A percentile compares a stretch with the other conserved stretches of the same genome.
These are phyloP conservation scores for Mycotypha africana DNA, from an alignment of 371 early-diverging fungal genomes.

Conservation along the genomic window DNA sequence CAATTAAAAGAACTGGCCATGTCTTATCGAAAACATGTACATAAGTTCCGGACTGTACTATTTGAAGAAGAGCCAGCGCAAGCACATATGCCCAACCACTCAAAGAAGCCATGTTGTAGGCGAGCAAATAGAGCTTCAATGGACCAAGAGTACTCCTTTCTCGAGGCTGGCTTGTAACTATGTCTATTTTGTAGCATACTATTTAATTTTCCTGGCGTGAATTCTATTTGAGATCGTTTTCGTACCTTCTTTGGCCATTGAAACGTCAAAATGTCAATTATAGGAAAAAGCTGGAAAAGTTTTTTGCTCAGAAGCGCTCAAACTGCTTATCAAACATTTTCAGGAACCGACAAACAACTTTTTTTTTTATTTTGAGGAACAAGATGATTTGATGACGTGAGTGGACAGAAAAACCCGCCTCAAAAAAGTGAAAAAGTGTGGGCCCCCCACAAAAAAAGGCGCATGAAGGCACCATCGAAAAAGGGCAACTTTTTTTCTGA, in stretches of 20 bases:
- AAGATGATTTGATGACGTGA: neutral
- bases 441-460: neutral
- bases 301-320: too few relatives aligned
- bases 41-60: conserved; percentile 43
- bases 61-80: conserved; percentile 35
- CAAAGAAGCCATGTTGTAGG: conserved; percentile 72
- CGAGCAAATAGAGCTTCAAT: conserved; percentile 53
- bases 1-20: conserved; percentile 48
- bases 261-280: too few relatives aligned
- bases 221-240: neutral
- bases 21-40: conserved; percentile 49
- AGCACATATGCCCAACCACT: conserved; percentile 73
- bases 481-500: neutral
- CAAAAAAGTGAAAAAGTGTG: neutral
- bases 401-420: neutral
- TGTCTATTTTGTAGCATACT: neutral
- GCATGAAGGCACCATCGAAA: neutral
- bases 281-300: neutral
- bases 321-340: too few relatives aligned
- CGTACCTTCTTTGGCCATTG: neutral
- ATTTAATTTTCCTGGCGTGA: neutral
- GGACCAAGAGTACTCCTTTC: conserved; percentile 5
- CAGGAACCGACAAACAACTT: neutral
- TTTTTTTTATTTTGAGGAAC: too few relatives aligned
- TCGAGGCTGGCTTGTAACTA: neutral